A percentile compares a stretch with the other conserved stretches of the same genome.
These are phyloP conservation scores for Trichomonas vaginalis DNA, from an alignment of 208 protist species.

Conservation along the genomic window DNA sequence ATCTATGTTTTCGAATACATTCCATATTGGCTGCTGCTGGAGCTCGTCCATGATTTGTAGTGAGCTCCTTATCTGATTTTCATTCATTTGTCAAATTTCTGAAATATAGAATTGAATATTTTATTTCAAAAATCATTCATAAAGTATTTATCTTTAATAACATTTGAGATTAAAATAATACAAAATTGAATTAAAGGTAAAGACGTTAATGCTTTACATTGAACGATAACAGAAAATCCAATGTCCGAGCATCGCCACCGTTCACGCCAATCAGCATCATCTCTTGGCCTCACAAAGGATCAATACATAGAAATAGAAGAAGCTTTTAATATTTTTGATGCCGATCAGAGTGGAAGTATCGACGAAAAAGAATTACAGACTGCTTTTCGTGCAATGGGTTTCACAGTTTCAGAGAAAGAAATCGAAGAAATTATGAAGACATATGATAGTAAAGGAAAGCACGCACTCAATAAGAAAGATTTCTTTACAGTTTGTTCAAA, in stretches of 20 bases:
- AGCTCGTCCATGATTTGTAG: not conserved
- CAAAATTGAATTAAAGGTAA: too few relatives aligned
- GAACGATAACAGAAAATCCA: not conserved
- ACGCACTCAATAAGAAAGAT: not conserved
- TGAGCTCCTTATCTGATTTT: not conserved
- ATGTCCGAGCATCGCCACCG: not conserved
- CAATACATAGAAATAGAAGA: not conserved
- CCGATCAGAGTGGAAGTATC: not conserved
- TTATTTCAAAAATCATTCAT: too few relatives aligned
- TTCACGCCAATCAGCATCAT: not conserved
- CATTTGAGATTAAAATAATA: too few relatives aligned
- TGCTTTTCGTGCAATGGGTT: not conserved
- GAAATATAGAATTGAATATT: too few relatives aligned
- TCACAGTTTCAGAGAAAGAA: not conserved
- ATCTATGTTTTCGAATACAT: not conserved
- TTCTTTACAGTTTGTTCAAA: slow-evolving; percentile 25
- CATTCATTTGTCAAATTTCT: not conserved
- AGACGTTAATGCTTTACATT: not conserved
- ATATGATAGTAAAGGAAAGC: not conserved
- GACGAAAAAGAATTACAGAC: not conserved
- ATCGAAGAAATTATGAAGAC: not conserved
- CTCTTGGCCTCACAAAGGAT: not conserved
- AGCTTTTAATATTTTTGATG: not conserved
- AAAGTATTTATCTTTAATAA: too few relatives aligned
- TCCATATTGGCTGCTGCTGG: not conserved